Conservation (phyloP, 2,329 filamentous ascomycete genomes). For the Sclerotinia subarctica region DNA sequence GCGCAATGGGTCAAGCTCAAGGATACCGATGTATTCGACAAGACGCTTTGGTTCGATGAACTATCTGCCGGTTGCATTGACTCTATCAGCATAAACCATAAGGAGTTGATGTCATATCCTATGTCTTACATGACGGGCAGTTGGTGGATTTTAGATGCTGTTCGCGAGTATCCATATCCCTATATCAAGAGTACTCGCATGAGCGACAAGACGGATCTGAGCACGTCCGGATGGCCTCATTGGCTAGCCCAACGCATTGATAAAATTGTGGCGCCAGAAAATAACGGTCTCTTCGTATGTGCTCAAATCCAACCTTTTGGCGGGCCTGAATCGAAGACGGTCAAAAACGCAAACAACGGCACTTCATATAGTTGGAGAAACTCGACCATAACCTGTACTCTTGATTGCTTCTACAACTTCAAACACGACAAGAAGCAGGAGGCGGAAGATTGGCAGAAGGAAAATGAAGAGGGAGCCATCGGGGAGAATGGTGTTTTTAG, state of each 20-base stretch:
- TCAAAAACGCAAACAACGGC: slow-evolving; percentile 44
- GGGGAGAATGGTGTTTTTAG: slow-evolving; percentile 40
- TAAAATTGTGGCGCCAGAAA: slow-evolving; percentile 39
- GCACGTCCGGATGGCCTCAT: slow-evolving; percentile 42
- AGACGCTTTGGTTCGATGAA: slow-evolving; percentile 41
- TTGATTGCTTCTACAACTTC: slow-evolving; percentile 47
- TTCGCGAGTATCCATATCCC: slow-evolving; percentile 47
- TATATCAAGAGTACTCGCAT: slow-evolving; percentile 48
- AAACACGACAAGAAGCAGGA: slow-evolving; percentile 38
- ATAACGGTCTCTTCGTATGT: slow-evolving; percentile 44
- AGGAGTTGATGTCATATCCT: slow-evolving; percentile 29
- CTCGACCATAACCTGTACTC: slow-evolving; percentile 40
- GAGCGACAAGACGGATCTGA: slow-evolving; percentile 44
- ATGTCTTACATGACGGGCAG: slow-evolving; percentile 46
- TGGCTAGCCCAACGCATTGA: slow-evolving; percentile 42
- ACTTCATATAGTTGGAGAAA: slow-evolving; percentile 50
- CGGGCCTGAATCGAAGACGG: slow-evolving; percentile 45
- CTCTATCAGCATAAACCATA: slow-evolving; percentile 37
- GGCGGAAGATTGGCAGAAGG: slow-evolving; percentile 25
- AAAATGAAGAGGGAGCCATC: slow-evolving; percentile 40
- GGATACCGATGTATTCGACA: slow-evolving; percentile 40
- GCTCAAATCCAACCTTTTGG: slow-evolving; percentile 48
- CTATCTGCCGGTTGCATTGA: slow-evolving; percentile 38
- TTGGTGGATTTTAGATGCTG: slow-evolving; percentile 47
- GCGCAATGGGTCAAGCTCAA: slow-evolving; percentile 48